Evolutionary conservation across 2,329 filamentous ascomycete species (phyloP).

Genomic region (Cercospora zeina): DNA sequence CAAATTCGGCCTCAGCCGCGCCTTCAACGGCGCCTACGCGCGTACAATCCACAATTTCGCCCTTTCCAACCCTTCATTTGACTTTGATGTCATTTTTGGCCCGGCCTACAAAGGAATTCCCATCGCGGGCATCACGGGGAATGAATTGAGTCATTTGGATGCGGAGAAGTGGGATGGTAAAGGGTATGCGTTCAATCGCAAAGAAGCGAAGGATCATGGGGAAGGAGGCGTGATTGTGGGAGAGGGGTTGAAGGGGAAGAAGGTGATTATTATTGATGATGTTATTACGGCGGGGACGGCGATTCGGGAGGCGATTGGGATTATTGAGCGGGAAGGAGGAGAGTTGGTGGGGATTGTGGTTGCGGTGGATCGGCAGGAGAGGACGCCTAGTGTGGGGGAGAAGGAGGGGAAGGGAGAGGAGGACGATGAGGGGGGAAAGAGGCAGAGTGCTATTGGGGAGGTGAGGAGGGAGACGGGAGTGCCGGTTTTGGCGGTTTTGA

Average conservation of each 20-base stretch:
- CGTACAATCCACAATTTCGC: constrained; percentile 55
- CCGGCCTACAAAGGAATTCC: constrained; percentile 98
- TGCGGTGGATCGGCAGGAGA: constrained; percentile 83
- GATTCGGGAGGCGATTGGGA: constrained; percentile 85
- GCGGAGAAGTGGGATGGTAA: constrained; percentile 64
- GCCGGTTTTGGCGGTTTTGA: constrained; percentile 80
- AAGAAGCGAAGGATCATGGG: constrained; percentile 94
- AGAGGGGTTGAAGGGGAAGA: constrained; percentile 78
- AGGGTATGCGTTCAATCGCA: constrained; percentile 90
- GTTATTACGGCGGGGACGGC: constrained; percentile 95
- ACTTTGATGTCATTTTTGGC: constrained; percentile 84
- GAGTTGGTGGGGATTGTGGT: constrained; percentile 84
- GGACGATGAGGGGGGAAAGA: constrained; percentile 65
- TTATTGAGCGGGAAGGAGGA: constrained; percentile 83
- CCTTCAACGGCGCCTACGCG: constrained; percentile 81
- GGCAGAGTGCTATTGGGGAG: constrained; percentile 81
- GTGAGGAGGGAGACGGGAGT: constrained; percentile 80
- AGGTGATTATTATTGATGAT: constrained; percentile 88
- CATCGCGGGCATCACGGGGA: constrained; percentile 73
- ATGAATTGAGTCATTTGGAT: constrained; percentile 72
- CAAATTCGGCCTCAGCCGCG: constrained; percentile 71
- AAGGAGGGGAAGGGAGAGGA: constrained; percentile 40
- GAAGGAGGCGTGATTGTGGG: constrained; percentile 94
- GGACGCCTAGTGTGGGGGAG: constrained; percentile 60
- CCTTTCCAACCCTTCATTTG: constrained; percentile 48